Base-by-base conservation (phyloP, 441 rosid genomes). In the Brassica hybrid region DNA sequence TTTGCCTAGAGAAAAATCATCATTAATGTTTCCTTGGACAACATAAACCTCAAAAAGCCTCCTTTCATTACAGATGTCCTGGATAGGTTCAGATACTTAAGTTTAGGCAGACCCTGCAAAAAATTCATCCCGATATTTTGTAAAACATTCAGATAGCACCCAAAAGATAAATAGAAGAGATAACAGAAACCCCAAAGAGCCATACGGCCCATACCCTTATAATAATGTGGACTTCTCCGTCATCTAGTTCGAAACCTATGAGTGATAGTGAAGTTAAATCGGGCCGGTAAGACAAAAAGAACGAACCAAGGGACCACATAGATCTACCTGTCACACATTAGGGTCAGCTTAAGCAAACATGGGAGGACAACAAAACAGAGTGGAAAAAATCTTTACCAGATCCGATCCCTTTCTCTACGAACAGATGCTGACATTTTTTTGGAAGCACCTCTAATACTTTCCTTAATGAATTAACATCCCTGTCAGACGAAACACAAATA, bases 251-350 rank as follows among this genome's bases (percentile, higher is more conserved):
- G 38, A 69, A 54, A 69, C 63, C 73, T 69, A 54, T 54, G 4
- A 69, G 50, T 69, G 75, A 38, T 13, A 71, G 50, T 12, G 73
- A 69, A 56, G 63, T 54, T 32, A 69, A 5, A 11, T 32, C 17
- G 30, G 73, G 63, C 12, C 45, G 32, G 32, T 60, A 10, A 3
- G 2, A 41, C 18, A 0, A 17, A 3, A 69, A 30, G 6, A 10
- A 1, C 34, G 48, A 5, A 58, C 0, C 25, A 3, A 1, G 0
- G 19, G 8, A 2, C 11, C 21, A 2, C 4, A 27, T 3, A 27
- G 32, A 16, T 13, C 5, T 0, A 54, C 27, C 62, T 54, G 73
- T 14, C 8, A 54, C 6, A 54, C 6, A 56, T 10, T 16, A 54
- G 2, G 10, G 60, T 54, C 59, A 54, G 62, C 62, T 56, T 69